Evolutionary conservation across 176 grass and related monocot species (phyloP).

Genomic region (Neostapfia colusana): DNA sequence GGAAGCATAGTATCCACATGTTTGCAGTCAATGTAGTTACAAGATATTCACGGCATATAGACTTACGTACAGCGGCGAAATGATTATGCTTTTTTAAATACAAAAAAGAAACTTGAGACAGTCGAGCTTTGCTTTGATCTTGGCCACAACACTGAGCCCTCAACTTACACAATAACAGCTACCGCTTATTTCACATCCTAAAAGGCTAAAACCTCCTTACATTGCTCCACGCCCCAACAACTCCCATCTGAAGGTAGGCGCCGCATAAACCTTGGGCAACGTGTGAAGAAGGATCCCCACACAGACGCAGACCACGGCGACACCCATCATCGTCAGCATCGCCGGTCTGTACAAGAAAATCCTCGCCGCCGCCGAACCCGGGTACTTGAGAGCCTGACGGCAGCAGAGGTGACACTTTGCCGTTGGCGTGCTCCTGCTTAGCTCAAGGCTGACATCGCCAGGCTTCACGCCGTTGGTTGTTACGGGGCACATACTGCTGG

Average conservation of each 20-base stretch:
- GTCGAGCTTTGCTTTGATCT: conserved; percentile 36
- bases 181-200: conserved; percentile 32
- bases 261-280: conserved; percentile 66
- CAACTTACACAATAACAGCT: conserved; percentile 32
- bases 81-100: conserved; percentile 40
- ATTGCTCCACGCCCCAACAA: conserved; percentile 62
- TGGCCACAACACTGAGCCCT: conserved; percentile 28
- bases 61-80: conserved; percentile 36
- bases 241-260: conserved; percentile 88
- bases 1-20: neutral
- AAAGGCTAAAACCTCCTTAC: conserved; percentile 49
- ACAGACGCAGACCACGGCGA: conserved; percentile 83
- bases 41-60: conserved; percentile 26
- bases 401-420: conserved; percentile 67
- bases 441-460: conserved; percentile 51
- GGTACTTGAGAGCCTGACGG: conserved; percentile 43
- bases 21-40: conserved; percentile 38
- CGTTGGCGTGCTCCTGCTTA: conserved; percentile 38
- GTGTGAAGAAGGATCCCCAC: conserved; percentile 80
- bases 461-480: conserved; percentile 44
- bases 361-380: conserved; percentile 27
- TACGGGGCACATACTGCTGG: conserved; percentile 41
- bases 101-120: neutral
- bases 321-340: conserved; percentile 83
- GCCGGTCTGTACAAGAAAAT: conserved; percentile 88